Evolutionary conservation across 805 yeast genomes (phyloP), one percentile per base, ranked within the genome.

Genomic region (Danielia reshetovae): DNA sequence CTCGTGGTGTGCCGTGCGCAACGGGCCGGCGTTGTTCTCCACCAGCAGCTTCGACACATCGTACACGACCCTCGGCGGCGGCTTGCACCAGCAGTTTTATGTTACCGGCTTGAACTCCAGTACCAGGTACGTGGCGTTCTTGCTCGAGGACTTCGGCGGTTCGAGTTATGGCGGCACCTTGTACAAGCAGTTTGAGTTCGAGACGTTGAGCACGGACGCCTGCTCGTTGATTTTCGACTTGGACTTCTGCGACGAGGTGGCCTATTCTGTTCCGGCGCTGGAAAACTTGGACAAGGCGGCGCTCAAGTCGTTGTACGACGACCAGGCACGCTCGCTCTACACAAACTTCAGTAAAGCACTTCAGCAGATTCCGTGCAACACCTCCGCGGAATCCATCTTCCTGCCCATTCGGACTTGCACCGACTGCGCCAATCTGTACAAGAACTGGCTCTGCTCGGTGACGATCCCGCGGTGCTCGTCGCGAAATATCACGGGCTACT

Each of bases 401-500:
- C 85, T 96, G 1, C 86, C 95, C 7, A 51, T 90, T 16, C 57
- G 77, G 24, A 68, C 81, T 0, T 90, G 98, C 52, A 69, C 65
- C 10, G 79, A 85, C 50, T 90, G 98, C 55, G 70, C 72, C 1
- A 45, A 55, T 2, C 70, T 89, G 1, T 90, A 90, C 56, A 78
- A 76, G 48, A 70, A 80, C 48, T 90, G 98, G 98, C 69, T 93
- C 13, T 90, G 98, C 60, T 71, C 94, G 0, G 86, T 87, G 4
- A 68, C 87, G 0, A 85, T 90, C 5, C 97, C 97, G 0, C 66
- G 97, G 19, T 90, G 98, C 49, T 69, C 85, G 2, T 78, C 82
- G 10, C 43, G 54, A 10, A 53, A 72, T 5, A 40, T 60, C 7
- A 47, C 68, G 0, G 74, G 74, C 5, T 79, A 72, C 53, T 55